These are phyloP conservation scores for Incumbomyces delicatus DNA, from an alignment of 2,329 filamentous ascomycete species.

Conservation along the genomic window DNA sequence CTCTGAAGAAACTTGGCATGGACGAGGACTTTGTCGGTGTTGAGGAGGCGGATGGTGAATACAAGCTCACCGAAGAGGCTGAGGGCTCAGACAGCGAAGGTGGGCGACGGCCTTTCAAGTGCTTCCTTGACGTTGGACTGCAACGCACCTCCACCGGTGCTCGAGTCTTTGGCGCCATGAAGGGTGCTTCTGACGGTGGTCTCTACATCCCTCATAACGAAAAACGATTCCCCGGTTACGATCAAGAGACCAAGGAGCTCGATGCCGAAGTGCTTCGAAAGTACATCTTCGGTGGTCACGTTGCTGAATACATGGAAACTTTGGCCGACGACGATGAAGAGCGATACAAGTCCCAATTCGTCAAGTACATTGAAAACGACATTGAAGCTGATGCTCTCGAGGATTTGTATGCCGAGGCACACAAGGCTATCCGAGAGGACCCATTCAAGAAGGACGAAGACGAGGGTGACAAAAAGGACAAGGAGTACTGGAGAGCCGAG, in stretches of 20 bases:
- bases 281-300: slow-evolving; percentile 98
- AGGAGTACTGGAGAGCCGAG: slow-evolving; percentile 95
- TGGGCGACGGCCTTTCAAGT: slow-evolving; percentile 95
- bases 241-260: slow-evolving; percentile 95
- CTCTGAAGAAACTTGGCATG: slow-evolving; percentile 91
- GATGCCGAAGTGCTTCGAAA: slow-evolving; percentile 93
- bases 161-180: slow-evolving; percentile 98
- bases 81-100: slow-evolving; percentile 74
- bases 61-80: slow-evolving; percentile 84
- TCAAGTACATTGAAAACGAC: slow-evolving; percentile 94
- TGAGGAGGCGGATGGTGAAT: slow-evolving; percentile 95
- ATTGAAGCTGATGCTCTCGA: slow-evolving; percentile 93
- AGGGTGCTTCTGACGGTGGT: slow-evolving; percentile 97
- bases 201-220: slow-evolving; percentile 96
- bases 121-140: slow-evolving; percentile 95
- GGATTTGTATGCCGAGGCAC: slow-evolving; percentile 90
- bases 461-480: slow-evolving; percentile 78
- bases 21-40: slow-evolving; percentile 91
- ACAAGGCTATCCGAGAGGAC: slow-evolving; percentile 94
- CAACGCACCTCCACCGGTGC: slow-evolving; percentile 95
- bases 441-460: slow-evolving; percentile 84
- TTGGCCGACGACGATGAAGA: slow-evolving; percentile 99
- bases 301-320: slow-evolving; percentile 99
- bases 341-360: slow-evolving; percentile 97
- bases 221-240: slow-evolving; percentile 98